Evolutionary conservation across 805 yeast species (phyloP).

Genomic region (Cyberlindnera americana): DNA sequence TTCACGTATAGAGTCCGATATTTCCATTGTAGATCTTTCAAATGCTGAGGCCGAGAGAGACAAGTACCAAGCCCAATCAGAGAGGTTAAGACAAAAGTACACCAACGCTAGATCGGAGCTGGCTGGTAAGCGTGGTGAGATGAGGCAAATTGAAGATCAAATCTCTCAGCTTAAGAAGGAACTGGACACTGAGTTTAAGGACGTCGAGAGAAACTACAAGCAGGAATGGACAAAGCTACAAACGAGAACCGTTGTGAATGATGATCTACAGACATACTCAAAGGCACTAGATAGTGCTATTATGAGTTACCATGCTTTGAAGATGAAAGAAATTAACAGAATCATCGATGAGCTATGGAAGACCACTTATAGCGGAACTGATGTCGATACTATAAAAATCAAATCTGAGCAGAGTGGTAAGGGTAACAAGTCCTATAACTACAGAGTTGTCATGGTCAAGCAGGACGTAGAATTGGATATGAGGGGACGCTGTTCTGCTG

Average conservation of each 20-base stretch:
- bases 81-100: conserved; percentile 44
- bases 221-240: conserved; percentile 73
- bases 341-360: conserved; percentile 92
- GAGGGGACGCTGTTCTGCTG: conserved; percentile 98
- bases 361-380: conserved; percentile 90
- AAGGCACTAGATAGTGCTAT: conserved; percentile 90
- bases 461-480: conserved; percentile 90
- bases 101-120: conserved; percentile 57
- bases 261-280: conserved; percentile 76
- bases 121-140: conserved; percentile 81
- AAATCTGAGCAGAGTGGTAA: conserved; percentile 64
- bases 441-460: conserved; percentile 92
- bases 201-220: conserved; percentile 60
- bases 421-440: conserved; percentile 59
- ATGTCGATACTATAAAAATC: conserved; percentile 85
- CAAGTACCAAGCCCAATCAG: conserved; percentile 56
- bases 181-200: conserved; percentile 63
- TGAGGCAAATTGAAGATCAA: conserved; percentile 77
- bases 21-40: conserved; percentile 45
- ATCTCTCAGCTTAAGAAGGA: conserved; percentile 52
- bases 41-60: conserved; percentile 61
- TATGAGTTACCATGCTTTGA: conserved; percentile 84
- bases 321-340: conserved; percentile 89
- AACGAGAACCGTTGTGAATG: conserved; percentile 69
- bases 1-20: conserved; percentile 33